Evolutionary conservation across 148 eudicot genomes (phyloP).

Genomic region (Suaeda aralocaspica): DNA sequence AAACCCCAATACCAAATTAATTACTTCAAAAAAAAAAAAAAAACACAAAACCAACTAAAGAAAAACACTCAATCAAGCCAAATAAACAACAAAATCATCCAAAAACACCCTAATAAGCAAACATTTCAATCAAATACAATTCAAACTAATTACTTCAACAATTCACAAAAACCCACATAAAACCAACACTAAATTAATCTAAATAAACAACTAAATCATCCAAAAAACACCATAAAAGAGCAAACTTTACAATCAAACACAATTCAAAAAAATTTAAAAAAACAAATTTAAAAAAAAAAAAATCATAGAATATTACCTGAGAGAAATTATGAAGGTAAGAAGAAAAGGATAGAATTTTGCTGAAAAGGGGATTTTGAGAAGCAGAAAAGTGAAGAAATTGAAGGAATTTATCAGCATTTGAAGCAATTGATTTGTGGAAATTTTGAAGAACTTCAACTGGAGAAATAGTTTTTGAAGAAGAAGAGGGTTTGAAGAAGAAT

Average conservation of each 20-base stretch:
- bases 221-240: neutral
- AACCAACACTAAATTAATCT: neutral
- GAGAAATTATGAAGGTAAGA: slow-evolving; percentile 43
- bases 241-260: neutral
- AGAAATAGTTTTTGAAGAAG: slow-evolving; percentile 8
- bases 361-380: slow-evolving; percentile 49
- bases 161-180: neutral
- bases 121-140: too few relatives aligned
- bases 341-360: slow-evolving; percentile 42
- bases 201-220: neutral
- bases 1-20: too few relatives aligned
- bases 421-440: slow-evolving; percentile 41
- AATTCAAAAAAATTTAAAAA: neutral
- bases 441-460: slow-evolving; percentile 26
- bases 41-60: too few relatives aligned
- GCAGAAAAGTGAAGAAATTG: slow-evolving; percentile 36
- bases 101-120: neutral
- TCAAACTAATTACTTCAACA: neutral
- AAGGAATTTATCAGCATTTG: slow-evolving; percentile 41
- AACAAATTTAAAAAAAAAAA: neutral
- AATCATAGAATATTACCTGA: slow-evolving; percentile 40
- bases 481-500: slow-evolving; percentile 34
- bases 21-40: too few relatives aligned
- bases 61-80: too few relatives aligned
- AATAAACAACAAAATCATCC: neutral